Evolutionary conservation across 148 eudicot species (phyloP), one percentile per base, ranked within the genome.

Genomic region (Chenopodium berlandieri): DNA sequence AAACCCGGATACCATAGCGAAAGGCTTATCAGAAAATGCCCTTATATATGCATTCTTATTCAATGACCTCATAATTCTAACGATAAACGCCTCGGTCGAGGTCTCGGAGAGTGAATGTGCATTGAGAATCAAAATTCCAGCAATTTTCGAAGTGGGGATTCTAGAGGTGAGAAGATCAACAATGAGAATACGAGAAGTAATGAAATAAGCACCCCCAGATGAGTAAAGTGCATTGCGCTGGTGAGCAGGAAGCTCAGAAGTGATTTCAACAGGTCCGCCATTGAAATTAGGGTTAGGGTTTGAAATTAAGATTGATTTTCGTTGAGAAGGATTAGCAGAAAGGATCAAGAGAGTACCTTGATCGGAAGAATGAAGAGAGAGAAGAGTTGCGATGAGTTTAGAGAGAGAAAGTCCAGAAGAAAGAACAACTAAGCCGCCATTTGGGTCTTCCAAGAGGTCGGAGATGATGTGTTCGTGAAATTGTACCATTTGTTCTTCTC

Each of bases 1-100:
- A 76, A 97, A 97, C 37, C 99, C 99, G 3, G 97, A 70, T 0
- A 94, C 97, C 99, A 97, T 97, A 1, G 95, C 85, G 2, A 90
- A 88, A 3, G 99, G 93, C 82, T 86, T 89, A 69, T 97, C 99
- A 0, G 97, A 88, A 81, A 97, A 94, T 58, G 99, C 99, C 75
- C 94, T 80, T 10, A 97, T 88, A 81, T 86, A 94, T 4, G 88
- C 85, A 17, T 81, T 75, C 44, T 82, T 80, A 70, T 91, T 92
- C 60, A 87, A 63, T 0, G 90, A 86, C 79, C 98, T 82, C 66
- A 97, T 65, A 77, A 97, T 89, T 70, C 99, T 81, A 0, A 97
- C 93, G 52, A 94, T 94, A 82, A 97, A 94, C 68, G 95, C 93
- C 80, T 94, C 99, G 2, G 98, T 97, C 27, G 91, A 92, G 4